These are phyloP conservation scores for Podila epicladia DNA, from an alignment of 192 early-diverging fungal species.

Conservation along the genomic window DNA sequence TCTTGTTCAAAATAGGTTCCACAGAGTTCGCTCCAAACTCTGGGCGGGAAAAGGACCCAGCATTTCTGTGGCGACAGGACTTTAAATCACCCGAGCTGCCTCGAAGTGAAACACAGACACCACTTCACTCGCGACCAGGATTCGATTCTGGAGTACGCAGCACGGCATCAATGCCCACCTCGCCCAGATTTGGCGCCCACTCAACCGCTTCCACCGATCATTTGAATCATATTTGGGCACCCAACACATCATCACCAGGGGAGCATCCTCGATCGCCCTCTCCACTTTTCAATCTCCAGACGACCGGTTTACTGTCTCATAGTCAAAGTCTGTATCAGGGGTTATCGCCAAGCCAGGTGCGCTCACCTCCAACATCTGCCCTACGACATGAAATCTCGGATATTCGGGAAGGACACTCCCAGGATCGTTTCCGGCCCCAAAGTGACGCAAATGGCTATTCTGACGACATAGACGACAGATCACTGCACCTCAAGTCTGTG, in stretches of 20 bases:
- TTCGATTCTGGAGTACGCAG: background rate
- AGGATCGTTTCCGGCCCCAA: background rate
- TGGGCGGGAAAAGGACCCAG: background rate
- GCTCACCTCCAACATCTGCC: constrained; percentile 15
- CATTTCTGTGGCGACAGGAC: constrained; percentile 24
- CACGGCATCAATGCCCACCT: constrained; percentile 23
- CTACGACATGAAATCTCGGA: constrained; percentile 28
- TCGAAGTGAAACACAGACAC: constrained; percentile 7
- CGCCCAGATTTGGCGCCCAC: constrained; percentile 16
- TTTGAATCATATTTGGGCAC: constrained; percentile 20
- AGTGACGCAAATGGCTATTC: background rate
- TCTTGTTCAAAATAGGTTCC: background rate
- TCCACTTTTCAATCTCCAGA: background rate
- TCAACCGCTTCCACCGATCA: constrained; percentile 8
- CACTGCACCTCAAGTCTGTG: constrained; percentile 25
- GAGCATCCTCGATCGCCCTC: constrained; percentile 20
- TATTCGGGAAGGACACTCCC: background rate
- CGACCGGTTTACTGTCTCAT: background rate
- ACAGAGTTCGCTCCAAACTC: background rate
- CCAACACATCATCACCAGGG: constrained; percentile 1
- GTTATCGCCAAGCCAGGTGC: constrained; percentile 14
- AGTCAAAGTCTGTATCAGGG: constrained; percentile 18
- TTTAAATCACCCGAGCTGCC: constrained; percentile 11
- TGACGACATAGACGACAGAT: constrained; percentile 27
- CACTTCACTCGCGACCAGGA: background rate